Conservation (phyloP, 1,139 yeast species). For the Yamadazyma membranifaciens region DNA sequence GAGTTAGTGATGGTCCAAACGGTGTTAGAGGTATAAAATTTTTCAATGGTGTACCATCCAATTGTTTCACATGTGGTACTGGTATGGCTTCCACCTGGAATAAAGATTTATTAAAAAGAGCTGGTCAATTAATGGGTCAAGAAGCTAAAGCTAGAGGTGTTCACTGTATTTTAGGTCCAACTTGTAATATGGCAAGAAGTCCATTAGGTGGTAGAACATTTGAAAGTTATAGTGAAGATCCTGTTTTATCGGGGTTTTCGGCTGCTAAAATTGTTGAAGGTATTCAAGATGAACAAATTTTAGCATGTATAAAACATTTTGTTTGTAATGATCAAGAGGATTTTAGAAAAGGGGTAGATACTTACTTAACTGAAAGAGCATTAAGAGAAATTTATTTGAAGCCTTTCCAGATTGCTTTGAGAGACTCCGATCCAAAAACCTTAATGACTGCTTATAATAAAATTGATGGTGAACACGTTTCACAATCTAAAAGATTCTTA, state of each 20-base stretch:
- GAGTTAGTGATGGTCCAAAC: slow-evolving; percentile 38
- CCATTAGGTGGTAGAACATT: slow-evolving; percentile 68
- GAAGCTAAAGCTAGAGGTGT: slow-evolving; percentile 35
- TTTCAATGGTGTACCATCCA: slow-evolving; percentile 33
- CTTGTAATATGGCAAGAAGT: slow-evolving; percentile 54
- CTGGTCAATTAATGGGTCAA: slow-evolving; percentile 33
- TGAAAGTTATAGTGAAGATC: slow-evolving; percentile 65
- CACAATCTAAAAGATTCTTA: slow-evolving; percentile 43
- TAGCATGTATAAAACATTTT: slow-evolving; percentile 59
- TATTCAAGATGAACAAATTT: slow-evolving; percentile 50
- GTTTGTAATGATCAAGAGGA: slow-evolving; percentile 63
- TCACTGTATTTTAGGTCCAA: slow-evolving; percentile 54
- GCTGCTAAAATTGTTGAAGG: slow-evolving; percentile 53
- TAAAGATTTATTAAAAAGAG: slow-evolving; percentile 25
- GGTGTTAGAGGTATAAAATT: slow-evolving; percentile 35
- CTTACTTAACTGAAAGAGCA: slow-evolving; percentile 54
- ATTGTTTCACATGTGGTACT: slow-evolving; percentile 38
- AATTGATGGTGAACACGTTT: slow-evolving; percentile 56
- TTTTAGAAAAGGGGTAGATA: slow-evolving; percentile 48
- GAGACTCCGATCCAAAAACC: slow-evolving; percentile 48
- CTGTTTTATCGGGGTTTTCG: slow-evolving; percentile 51
- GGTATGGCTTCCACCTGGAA: slow-evolving; percentile 45
- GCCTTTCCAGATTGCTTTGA: slow-evolving; percentile 60
- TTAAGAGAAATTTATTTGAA: slow-evolving; percentile 58
- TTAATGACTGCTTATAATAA: slow-evolving; percentile 63